Evolutionary conservation across 2,329 filamentous ascomycete species (phyloP).

Genomic region (Myriangium duriaei): DNA sequence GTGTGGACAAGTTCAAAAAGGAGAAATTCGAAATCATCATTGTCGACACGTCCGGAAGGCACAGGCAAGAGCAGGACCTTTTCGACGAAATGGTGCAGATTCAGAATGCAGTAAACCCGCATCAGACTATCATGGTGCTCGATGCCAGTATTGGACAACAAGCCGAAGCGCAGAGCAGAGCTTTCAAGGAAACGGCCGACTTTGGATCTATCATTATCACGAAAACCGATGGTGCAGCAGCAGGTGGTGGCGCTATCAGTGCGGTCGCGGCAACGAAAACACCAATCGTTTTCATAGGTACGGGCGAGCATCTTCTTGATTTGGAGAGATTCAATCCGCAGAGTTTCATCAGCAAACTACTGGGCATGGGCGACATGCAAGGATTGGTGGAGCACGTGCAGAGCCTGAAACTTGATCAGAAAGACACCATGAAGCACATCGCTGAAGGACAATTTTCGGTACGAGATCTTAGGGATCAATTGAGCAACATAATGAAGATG

Average conservation of each 20-base stretch:
- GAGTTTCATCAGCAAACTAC: constrained; percentile 82
- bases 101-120: constrained; percentile 74
- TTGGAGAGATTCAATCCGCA: constrained; percentile 86
- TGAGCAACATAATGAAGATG: constrained; percentile 99
- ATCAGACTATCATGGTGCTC: constrained; percentile 97
- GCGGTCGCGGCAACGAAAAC: constrained; percentile 93
- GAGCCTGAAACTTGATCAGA: constrained; percentile 86
- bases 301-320: constrained; percentile 93
- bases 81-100: constrained; percentile 99
- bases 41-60: constrained; percentile 89
- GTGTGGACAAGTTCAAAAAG: constrained; percentile 98
- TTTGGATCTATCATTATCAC: constrained; percentile 99
- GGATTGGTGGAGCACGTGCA: constrained; percentile 95
- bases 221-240: constrained; percentile 92
- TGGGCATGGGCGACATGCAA: constrained; percentile 95
- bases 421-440: constrained; percentile 98
- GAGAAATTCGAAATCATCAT: constrained; percentile 98
- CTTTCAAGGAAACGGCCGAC: constrained; percentile 93
- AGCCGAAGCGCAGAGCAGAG: constrained; percentile 84
- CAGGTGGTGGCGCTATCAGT: constrained; percentile 92
- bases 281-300: constrained; percentile 95
- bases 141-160: constrained; percentile 95
- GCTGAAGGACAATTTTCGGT: constrained; percentile 93
- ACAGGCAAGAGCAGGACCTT: constrained; percentile 85
- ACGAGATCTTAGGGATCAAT: constrained; percentile 84